Evolutionary conservation across 2,329 filamentous ascomycete genomes (phyloP), one percentile per base, ranked within the genome.

Genomic region (Teratosphaeria epicoccoides): DNA sequence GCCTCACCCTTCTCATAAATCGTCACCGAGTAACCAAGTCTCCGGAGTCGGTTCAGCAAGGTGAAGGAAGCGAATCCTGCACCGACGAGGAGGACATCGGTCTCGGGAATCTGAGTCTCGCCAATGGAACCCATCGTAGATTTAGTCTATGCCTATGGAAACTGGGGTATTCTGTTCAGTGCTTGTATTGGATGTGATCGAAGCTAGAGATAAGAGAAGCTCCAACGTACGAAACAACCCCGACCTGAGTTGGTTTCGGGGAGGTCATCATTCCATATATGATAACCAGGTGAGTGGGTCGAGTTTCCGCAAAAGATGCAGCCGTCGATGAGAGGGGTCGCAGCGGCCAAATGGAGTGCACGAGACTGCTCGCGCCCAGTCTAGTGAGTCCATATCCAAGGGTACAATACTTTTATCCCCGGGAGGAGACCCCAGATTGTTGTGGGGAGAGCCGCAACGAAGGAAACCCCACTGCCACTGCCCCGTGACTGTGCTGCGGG

Each of bases 1-100:
- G 63, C 62, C 22, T 56, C 55, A 11, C 64, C 69, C 10, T 64
- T 62, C 51, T 71, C 69, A 47, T 67, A 65, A 44, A 68, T 62
- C 49, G 60, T 59, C 50, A 62, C 58, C 1, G 61, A 59, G 10
- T 68, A 54, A 10, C 67, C 67, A 5, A 64, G 56, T 53, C 59
- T 61, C n/a, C 67, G 61, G 6, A 70, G 56, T 43, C 63, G 59
- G 55, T 69, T 59, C 28, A 64, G 48, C 10, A 61, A 43, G 2
- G 49, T 52, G 50, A 55, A 52, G 11, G 49, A 47, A 12, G 49
- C 56, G 37, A 58, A 58, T 17, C 54, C 54, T 26, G 54, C 54
- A n/a, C 54, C 54, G 9, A 56, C 52, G n/a, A 56, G 40, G 26
- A 57, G 53, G 14, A 50, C 51, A 37, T 58, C 56, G 23, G 52